Evolutionary conservation across 805 yeast species (phyloP).

Genomic region (Cyberlindnera amylophila): DNA sequence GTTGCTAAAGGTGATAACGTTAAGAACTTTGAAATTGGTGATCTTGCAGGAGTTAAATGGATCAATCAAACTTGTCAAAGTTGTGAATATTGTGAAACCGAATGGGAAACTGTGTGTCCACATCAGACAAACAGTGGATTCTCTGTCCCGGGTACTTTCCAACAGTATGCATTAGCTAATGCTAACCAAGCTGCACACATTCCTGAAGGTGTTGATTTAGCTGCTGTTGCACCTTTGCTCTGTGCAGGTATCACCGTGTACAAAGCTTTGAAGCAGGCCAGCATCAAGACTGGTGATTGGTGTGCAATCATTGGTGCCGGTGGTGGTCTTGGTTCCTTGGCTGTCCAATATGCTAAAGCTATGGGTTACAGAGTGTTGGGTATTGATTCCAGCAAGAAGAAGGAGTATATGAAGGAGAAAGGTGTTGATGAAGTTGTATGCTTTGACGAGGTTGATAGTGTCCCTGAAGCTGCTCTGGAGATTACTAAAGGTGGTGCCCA

Average conservation of each 20-base stretch:
- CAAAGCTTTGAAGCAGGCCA: conserved; percentile 77
- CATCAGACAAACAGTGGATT: conserved; percentile 68
- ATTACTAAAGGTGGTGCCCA: conserved; percentile 60
- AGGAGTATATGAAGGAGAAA: conserved; percentile 40
- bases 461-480: conserved; percentile 26
- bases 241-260: conserved; percentile 88
- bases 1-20: conserved; percentile 52
- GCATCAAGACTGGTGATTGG: conserved; percentile 61
- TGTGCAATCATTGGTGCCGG: conserved; percentile 70
- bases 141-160: conserved; percentile 82
- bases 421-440: conserved; percentile 59
- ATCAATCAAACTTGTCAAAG: conserved; percentile 53
- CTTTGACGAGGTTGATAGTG: conserved; percentile 48
- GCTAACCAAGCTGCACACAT: conserved; percentile 77
- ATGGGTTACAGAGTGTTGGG: conserved; percentile 67
- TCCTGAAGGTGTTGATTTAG: conserved; percentile 65
- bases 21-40: conserved; percentile 52
- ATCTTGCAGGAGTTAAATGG: conserved; percentile 58
- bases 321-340: conserved; percentile 70
- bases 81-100: conserved; percentile 50
- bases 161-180: conserved; percentile 79
- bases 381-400: conserved; percentile 61
- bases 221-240: conserved; percentile 68
- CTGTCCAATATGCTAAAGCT: conserved; percentile 65
- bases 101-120: conserved; percentile 60